These are phyloP conservation scores for Aspergillus texensis DNA, from an alignment of 2,329 filamentous ascomycete species.

Conservation along the genomic window DNA sequence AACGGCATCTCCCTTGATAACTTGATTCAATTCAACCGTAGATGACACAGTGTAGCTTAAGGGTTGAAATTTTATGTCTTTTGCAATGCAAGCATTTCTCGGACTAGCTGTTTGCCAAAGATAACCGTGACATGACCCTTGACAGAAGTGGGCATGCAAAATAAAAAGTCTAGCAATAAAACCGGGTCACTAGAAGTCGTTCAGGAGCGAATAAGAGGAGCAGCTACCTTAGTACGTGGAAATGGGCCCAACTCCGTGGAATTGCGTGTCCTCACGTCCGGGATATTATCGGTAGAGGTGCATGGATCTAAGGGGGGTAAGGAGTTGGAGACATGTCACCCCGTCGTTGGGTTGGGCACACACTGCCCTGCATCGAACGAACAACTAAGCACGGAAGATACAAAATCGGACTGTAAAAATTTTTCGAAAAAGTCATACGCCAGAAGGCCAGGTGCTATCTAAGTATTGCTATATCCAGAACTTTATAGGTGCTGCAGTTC, in stretches of 20 bases:
- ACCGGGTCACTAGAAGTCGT: not conserved
- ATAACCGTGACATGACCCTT: not conserved
- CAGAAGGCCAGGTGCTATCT: not conserved
- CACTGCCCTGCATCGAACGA: not conserved
- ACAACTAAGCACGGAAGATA: not conserved
- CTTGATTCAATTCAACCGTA: not conserved
- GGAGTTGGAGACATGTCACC: constrained; percentile 1
- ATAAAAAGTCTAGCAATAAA: not conserved
- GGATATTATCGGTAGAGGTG: not conserved
- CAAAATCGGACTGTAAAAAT: not conserved
- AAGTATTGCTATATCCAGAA: not conserved
- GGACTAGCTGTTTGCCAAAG: not conserved
- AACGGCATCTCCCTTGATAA: not conserved
- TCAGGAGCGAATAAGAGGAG: not conserved
- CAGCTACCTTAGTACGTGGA: not conserved
- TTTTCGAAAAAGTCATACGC: not conserved
- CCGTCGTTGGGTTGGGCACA: not conserved
- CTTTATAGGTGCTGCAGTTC: not conserved
- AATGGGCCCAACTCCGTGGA: not conserved
- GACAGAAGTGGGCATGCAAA: not conserved
- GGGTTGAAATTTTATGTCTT: not conserved
- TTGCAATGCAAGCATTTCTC: not conserved
- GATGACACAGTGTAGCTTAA: not conserved
- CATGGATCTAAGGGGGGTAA: not conserved
- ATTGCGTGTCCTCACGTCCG: not conserved